Base-by-base conservation (phyloP, 2,329 filamentous ascomycete species). In the Tolypocladium tropicale region DNA sequence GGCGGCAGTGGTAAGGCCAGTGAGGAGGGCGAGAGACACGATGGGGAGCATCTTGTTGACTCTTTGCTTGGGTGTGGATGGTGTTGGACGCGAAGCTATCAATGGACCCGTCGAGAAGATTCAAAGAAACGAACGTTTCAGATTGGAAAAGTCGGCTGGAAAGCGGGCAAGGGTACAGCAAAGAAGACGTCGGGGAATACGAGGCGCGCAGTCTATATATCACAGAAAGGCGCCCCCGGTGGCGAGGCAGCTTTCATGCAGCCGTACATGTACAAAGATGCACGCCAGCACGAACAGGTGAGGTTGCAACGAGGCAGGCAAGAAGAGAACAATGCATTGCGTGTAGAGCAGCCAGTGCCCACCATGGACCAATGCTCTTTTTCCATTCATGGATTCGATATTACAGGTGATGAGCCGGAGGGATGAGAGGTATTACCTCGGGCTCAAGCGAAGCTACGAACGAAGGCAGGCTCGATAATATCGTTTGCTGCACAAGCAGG, bases 11-110 rank as follows among this genome's bases (percentile, higher is more conserved):
- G 6, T 55, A n/a, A 60, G 33, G 57, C 50, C 49, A 36, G 50
- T 56, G 49, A 61, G 54, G 21, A 59, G 25, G 49, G 54, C 43
- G 51, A 61, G 33, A 32, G 56, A 46, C 12, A 50, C 46, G 48
- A 56, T 30, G 48, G 57, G 54, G 23, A 55, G 25, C 55, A 56
- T 58, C 32, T 43, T 57, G 54, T n/a, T 33, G 54, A 28, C n/a
- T 28, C 16, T 50, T 21, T 37, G 41, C 16, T n/a, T 18, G 16
- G 34, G 14, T 0, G 0, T 1, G 23, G 43, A 14, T 28, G 23
- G 14, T n/a, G 0, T 18, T 30, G 43, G 14, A 16, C 43, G 25
- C n/a, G 25, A 10, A 28, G 5, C 6, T 30, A n/a, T 11, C 14
- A n/a, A n/a, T n/a, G 25, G 25, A n/a, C 6, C 41, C 7, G 28